A percentile compares a stretch with the other conserved stretches of the same genome.
Conservation (phyloP, 1,284 basidiomycete species). For the Athelia sp. region DNA sequence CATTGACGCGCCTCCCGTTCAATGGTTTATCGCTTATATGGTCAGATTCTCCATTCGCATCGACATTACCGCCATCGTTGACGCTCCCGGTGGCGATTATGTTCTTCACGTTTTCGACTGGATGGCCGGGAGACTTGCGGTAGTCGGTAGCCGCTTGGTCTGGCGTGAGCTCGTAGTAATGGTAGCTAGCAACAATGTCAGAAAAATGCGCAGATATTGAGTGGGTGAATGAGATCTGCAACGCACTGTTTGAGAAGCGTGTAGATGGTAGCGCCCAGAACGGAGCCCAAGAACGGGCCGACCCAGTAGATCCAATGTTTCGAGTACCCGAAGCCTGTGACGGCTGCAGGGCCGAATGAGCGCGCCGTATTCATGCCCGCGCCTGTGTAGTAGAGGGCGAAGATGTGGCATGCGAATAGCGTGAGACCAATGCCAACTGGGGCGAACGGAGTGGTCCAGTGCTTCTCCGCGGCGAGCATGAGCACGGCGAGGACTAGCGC, state of each 20-base stretch:
- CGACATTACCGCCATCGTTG: too few species aligned
- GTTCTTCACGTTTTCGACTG: slow-evolving; percentile 13
- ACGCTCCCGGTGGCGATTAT: too few species aligned
- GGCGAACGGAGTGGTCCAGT: slow-evolving; percentile 65
- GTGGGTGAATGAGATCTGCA: neutral
- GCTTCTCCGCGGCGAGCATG: slow-evolving; percentile 69
- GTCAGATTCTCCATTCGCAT: too few species aligned
- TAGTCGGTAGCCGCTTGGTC: slow-evolving; percentile 40
- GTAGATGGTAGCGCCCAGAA: slow-evolving; percentile 57
- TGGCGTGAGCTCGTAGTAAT: slow-evolving; percentile 50
- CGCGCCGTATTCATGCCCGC: slow-evolving; percentile 69
- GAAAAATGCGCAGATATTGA: neutral
- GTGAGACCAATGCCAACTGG: slow-evolving; percentile 67
- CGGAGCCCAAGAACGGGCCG: slow-evolving; percentile 55
- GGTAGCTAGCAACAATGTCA: slow-evolving; percentile 27
- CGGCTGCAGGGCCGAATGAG: slow-evolving; percentile 69
- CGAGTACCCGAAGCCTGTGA: slow-evolving; percentile 48
- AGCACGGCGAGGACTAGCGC: slow-evolving; percentile 54
- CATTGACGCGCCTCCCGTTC: too few species aligned
- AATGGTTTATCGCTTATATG: too few species aligned
- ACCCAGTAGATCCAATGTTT: slow-evolving; percentile 69
- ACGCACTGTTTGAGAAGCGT: slow-evolving; percentile 51
- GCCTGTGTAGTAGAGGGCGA: slow-evolving; percentile 31
- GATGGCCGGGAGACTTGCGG: slow-evolving; percentile 32
- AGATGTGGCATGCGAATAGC: slow-evolving; percentile 64